Evolutionary conservation across 2,329 filamentous ascomycete species (phyloP).

Genomic region (Macrophomina pseudophaseolina): DNA sequence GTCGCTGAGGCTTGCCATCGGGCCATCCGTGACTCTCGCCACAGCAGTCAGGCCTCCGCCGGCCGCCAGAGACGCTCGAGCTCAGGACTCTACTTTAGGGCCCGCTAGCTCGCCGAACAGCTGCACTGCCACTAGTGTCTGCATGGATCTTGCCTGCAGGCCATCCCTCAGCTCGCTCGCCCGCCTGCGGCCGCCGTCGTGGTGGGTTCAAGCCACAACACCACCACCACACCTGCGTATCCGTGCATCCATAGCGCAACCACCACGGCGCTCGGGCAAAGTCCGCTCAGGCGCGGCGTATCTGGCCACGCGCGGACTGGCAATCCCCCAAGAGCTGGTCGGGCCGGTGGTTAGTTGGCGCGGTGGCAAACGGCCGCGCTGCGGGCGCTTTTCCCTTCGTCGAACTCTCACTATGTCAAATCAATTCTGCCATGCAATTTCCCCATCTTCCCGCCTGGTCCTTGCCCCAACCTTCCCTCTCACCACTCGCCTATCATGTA

Average conservation of each 20-base stretch:
- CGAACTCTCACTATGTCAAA: slow-evolving; percentile 1
- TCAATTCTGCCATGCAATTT: slow-evolving; percentile 17
- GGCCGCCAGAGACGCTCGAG: neutral
- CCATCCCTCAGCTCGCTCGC: neutral
- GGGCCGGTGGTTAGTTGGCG: slow-evolving; percentile 15
- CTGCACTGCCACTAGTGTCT: slow-evolving; percentile 11
- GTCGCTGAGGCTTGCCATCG: neutral
- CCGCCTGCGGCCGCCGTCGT: neutral
- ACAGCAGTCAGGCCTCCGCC: neutral
- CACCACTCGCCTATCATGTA: neutral
- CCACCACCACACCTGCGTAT: slow-evolving; percentile 9
- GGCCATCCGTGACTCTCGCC: neutral
- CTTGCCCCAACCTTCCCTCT: neutral
- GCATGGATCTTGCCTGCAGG: slow-evolving; percentile 15
- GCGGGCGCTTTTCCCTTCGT: slow-evolving; percentile 8
- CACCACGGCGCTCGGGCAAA: neutral
- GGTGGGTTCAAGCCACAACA: slow-evolving; percentile 4
- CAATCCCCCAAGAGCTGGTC: slow-evolving; percentile 23
- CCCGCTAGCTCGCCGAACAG: slow-evolving; percentile 6
- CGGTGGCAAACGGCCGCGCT: slow-evolving; percentile 11
- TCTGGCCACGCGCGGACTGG: slow-evolving; percentile 17
- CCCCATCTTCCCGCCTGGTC: slow-evolving; percentile 1
- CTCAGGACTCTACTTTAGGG: neutral
- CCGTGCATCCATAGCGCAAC: slow-evolving; percentile 2
- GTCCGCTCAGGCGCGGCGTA: slow-evolving; percentile 8